Conservation (phyloP, 2,329 filamentous ascomycete genomes). For the Aaosphaeria arxii region DNA sequence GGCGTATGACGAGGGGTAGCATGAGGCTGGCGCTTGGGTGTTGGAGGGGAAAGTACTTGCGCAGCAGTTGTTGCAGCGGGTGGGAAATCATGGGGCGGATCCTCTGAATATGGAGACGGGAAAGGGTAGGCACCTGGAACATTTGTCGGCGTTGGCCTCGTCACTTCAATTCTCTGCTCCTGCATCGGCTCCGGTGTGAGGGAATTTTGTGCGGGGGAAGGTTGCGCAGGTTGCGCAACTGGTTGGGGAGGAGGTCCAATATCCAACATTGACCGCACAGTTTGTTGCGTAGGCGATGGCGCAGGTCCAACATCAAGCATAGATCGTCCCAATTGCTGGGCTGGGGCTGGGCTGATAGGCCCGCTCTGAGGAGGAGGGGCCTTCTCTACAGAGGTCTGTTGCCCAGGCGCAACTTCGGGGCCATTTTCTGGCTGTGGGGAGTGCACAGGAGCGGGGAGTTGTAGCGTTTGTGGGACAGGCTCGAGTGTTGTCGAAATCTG, state of each 20-base stretch:
- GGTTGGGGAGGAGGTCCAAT: not conserved
- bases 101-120: constrained; percentile 32
- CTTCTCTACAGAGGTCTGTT: not conserved
- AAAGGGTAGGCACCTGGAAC: constrained; percentile 60
- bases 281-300: not conserved
- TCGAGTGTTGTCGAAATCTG: constrained; percentile 11
- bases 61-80: constrained; percentile 17
- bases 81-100: constrained; percentile 21
- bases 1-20: constrained; percentile 25
- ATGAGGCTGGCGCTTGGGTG: constrained; percentile 10
- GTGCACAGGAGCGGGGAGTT: not conserved
- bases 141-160: constrained; percentile 14
- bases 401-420: not conserved
- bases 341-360: not conserved
- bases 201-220: not conserved
- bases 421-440: too few relatives aligned
- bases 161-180: constrained; percentile 14
- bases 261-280: not conserved
- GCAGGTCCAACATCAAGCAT: not conserved
- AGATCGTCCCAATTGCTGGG: not conserved
- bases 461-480: constrained; percentile 26
- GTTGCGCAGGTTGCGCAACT: not conserved
- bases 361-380: not conserved
- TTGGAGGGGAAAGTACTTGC: constrained; percentile 17
- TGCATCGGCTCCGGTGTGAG: not conserved